Evolutionary conservation across 352 stramenopile species (phyloP), one percentile per base, ranked within the genome.

Genomic region (Pythium myriotylum): DNA sequence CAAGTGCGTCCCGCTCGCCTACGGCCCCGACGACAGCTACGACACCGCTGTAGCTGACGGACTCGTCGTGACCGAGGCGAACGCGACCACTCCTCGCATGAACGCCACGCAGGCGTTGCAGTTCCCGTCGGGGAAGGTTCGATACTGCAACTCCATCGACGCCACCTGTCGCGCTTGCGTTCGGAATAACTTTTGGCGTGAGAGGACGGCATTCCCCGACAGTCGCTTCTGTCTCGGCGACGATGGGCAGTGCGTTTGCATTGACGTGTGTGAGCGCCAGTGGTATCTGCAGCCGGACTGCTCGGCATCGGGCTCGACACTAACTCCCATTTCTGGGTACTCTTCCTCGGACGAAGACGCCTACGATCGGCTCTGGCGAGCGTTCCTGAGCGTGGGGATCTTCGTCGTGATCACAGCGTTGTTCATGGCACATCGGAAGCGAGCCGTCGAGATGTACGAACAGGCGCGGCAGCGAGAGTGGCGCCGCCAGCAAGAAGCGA

Each of bases 221-320:
- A 50, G 43, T 22, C 57, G 48, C 3, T 65, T 58, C 32, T 65
- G 57, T 52, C 12, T 65, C 0, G 57, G 57, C 4, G 37, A 49
- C 2, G 35, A 57, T 20, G 47, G 47, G 26, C 17, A 16, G 10
- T 65, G 57, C 35, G 56, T 64, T 2, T 64, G 56, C 24, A 27
- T 64, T 19, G 56, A 64, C 26, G 45, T 50, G 24, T 64, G 56
- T n/a, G 56, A 64, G 27, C 43, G 46, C 3, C 45, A 27, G n/a
- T 50, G 23, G 16, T 47, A 48, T 20, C 35, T 50, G 13, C 46
- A 29, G 20, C 22, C 24, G 32, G 46, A 64, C 35, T 64, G 56
- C 46, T 3, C 32, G 17, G 35, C 39, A 27, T 13, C 24, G 29
- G 29, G 29, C 29, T 29, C 19, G 14, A 24, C 45, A 7, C n/a